Percentiles rank a stretch among this genome's conserved stretches.
These are phyloP conservation scores for Azolla pinnata DNA, from an alignment of 75 land plant species.

Conservation along the genomic window DNA sequence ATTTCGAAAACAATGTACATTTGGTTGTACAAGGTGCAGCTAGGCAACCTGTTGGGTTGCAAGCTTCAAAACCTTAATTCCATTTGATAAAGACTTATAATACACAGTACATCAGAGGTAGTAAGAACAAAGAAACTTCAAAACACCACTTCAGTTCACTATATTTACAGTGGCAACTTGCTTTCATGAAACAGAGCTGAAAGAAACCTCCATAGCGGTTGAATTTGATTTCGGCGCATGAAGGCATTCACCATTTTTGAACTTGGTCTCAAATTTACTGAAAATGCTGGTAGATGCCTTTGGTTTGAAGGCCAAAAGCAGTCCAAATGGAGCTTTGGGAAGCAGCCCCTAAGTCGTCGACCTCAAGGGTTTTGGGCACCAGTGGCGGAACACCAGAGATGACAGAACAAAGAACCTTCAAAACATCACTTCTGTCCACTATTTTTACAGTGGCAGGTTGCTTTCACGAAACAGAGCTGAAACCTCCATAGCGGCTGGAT, in stretches of 20 bases:
- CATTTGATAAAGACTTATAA: too few species aligned
- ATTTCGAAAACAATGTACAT: too few species aligned
- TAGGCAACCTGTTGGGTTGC: too few species aligned
- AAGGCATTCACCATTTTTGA: not conserved
- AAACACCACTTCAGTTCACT: too few species aligned
- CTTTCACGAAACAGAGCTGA: slow-evolving; percentile 6
- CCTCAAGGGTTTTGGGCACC: slow-evolving; percentile 69
- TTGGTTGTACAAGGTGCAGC: too few species aligned
- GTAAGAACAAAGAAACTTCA: too few species aligned
- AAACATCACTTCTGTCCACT: too few species aligned
- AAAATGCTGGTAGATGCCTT: not conserved
- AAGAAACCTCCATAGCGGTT: not conserved
- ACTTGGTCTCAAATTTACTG: not conserved
- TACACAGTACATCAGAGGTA: too few species aligned
- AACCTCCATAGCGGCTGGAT: slow-evolving; percentile 3
- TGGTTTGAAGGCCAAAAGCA: slow-evolving; percentile 39
- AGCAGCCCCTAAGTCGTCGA: slow-evolving; percentile 72
- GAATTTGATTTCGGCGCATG: not conserved
- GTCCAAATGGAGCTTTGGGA: slow-evolving; percentile 81
- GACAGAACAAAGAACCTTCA: too few species aligned
- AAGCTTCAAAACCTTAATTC: too few species aligned
- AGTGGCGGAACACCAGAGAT: too few species aligned
- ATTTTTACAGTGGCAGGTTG: slow-evolving; percentile 6
- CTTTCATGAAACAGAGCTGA: slow-evolving; percentile 7
- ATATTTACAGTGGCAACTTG: not conserved